Conservation (phyloP, 2,329 filamentous ascomycete species). For the Stagonosporopsis tanaceti region DNA sequence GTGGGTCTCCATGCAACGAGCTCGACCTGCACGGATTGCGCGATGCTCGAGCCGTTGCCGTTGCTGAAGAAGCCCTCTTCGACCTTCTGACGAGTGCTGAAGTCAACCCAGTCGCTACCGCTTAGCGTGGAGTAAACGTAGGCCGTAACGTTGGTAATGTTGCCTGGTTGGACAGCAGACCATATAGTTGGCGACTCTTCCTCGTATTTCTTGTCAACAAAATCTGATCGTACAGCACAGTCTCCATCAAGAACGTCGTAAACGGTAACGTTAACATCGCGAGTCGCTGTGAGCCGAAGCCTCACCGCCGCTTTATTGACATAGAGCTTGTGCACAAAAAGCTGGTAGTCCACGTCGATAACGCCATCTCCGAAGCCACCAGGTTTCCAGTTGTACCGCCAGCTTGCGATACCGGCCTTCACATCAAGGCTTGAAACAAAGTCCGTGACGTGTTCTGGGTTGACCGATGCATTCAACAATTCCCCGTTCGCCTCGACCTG, state of each 20-base stretch:
- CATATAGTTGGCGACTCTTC: conserved; percentile 64
- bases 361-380: conserved; percentile 48
- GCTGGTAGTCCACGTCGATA: conserved; percentile 69
- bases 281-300: conserved; percentile 64
- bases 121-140: conserved; percentile 63
- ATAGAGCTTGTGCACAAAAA: conserved; percentile 70
- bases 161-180: conserved; percentile 69
- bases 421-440: conserved; percentile 70
- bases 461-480: conserved; percentile 68
- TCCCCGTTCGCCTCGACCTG: conserved; percentile 63
- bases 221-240: conserved; percentile 70
- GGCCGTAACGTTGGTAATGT: conserved; percentile 69
- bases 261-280: conserved; percentile 64
- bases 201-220: conserved; percentile 64
- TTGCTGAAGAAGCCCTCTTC: conserved; percentile 59
- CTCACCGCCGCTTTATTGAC: conserved; percentile 69
- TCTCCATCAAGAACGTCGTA: conserved; percentile 74
- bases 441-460: conserved; percentile 64
- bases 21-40: conserved; percentile 64
- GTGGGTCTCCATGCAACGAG: conserved; percentile 63
- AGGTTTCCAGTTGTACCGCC: conserved; percentile 73
- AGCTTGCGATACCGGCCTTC: conserved; percentile 68
- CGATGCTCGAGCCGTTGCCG: conserved; percentile 69
- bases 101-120: conserved; percentile 56
- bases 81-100: conserved; percentile 55